Evolutionary conservation across 2,329 filamentous ascomycete genomes (phyloP).

Genomic region (Aspergillus versicolor): DNA sequence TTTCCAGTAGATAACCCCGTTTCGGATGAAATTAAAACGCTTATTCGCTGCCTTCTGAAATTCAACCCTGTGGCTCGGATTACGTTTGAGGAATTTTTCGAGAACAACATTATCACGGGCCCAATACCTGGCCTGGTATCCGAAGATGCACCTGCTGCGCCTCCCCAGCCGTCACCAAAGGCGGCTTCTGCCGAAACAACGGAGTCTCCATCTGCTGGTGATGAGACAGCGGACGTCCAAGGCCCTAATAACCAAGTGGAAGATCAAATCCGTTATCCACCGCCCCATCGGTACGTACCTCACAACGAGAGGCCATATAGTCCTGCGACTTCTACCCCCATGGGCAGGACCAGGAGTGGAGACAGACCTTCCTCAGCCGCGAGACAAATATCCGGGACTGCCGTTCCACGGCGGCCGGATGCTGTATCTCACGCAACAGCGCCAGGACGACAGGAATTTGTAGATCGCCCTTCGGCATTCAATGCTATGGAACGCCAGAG

Average conservation of each 20-base stretch:
- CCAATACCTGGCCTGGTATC: slow-evolving; percentile 79
- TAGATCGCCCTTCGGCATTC: slow-evolving; percentile 33
- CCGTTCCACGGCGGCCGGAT: slow-evolving; percentile 33
- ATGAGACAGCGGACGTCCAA: slow-evolving; percentile 21
- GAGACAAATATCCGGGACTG: slow-evolving; percentile 24
- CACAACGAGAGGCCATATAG: slow-evolving; percentile 28
- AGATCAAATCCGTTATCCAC: slow-evolving; percentile 19
- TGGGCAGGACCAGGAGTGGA: slow-evolving; percentile 35
- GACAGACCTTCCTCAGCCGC: slow-evolving; percentile 29
- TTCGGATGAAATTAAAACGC: slow-evolving; percentile 72
- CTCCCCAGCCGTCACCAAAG: slow-evolving; percentile 21
- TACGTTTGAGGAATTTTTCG: slow-evolving; percentile 83
- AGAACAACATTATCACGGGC: slow-evolving; percentile 67
- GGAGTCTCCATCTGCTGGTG: slow-evolving; percentile 19
- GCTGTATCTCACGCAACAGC: slow-evolving; percentile 40
- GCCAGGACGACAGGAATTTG: slow-evolving; percentile 40
- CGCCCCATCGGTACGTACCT: slow-evolving; percentile 40
- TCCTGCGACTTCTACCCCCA: slow-evolving; percentile 27
- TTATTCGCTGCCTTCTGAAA: slow-evolving; percentile 80
- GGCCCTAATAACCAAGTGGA: slow-evolving; percentile 24
- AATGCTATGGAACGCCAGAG: slow-evolving; percentile 63
- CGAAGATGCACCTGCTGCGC: slow-evolving; percentile 61
- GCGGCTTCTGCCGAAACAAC: slow-evolving; percentile 10
- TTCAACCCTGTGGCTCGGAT: slow-evolving; percentile 81
- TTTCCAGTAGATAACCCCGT: slow-evolving; percentile 73